phyloP scores from a whole-genome alignment of 139 green algal genomes.

The Mychonastes homosphaera region DNA sequence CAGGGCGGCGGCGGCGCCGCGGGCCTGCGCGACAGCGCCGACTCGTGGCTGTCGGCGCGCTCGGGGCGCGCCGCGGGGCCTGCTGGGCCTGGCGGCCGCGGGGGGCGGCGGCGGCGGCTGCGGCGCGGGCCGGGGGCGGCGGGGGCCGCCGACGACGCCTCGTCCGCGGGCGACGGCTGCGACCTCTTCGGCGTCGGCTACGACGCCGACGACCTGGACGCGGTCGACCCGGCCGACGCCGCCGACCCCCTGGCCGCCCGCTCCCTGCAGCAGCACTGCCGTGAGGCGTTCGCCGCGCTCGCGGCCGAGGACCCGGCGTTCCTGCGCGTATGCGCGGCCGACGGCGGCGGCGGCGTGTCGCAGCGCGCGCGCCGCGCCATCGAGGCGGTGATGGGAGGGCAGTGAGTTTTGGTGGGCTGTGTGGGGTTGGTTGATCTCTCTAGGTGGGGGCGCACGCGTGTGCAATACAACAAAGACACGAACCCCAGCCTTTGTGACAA shows the following conservation, averaged over 20 bases:
- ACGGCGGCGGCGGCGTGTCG: too few relatives aligned
- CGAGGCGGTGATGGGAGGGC: too few relatives aligned
- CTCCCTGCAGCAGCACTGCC: not conserved
- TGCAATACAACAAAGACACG: too few relatives aligned
- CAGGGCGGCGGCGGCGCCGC: not conserved
- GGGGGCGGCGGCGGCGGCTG: not conserved
- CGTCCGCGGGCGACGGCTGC: not conserved
- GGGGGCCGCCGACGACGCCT: not conserved
- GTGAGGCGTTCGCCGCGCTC: constrained; percentile 4
- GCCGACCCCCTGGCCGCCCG: constrained; percentile 5
- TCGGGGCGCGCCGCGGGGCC: not conserved
- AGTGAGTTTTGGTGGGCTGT: too few relatives aligned
- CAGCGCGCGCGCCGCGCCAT: too few relatives aligned
- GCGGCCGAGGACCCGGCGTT: constrained; percentile 8
- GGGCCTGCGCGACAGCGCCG: not conserved
- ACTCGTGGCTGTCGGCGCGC: not conserved
- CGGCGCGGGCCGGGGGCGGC: not conserved
- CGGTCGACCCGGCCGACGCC: constrained; percentile 13
- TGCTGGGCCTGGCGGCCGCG: not conserved
- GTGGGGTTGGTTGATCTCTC: too few relatives aligned
- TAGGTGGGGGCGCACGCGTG: too few relatives aligned
- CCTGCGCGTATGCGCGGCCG: too few relatives aligned
- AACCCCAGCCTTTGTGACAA: too few relatives aligned
- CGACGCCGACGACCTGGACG: not conserved
- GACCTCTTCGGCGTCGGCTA: constrained; percentile 3